These are phyloP conservation scores for Eucalyptus decipiens DNA, from an alignment of 345 rosid genomes.

Conservation along the genomic window DNA sequence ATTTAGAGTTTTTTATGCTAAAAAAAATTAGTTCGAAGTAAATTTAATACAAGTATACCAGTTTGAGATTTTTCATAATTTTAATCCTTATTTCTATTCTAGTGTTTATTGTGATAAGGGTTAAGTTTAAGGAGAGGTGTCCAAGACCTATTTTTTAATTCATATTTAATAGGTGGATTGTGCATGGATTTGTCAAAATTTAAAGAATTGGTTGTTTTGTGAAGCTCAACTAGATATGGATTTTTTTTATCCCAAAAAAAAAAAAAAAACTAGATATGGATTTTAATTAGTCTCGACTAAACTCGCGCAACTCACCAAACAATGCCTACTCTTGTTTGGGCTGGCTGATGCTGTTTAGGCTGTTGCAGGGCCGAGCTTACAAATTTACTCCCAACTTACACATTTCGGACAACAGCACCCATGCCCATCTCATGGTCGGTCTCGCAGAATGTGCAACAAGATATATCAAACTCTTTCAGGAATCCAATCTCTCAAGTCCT, in stretches of 20 bases:
- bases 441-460: accelerated
- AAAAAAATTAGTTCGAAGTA: too few relatives aligned
- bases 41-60: too few relatives aligned
- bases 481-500: neutral
- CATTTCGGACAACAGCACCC: neutral
- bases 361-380: neutral
- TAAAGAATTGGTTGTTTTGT: too few relatives aligned
- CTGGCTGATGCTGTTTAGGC: neutral
- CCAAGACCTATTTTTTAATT: too few relatives aligned
- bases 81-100: too few relatives aligned
- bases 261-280: neutral
- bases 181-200: too few relatives aligned
- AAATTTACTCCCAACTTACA: accelerated
- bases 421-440: neutral
- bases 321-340: neutral
- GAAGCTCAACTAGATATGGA: neutral
- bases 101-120: too few relatives aligned
- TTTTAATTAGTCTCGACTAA: neutral
- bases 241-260: too few relatives aligned
- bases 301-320: neutral
- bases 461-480: too few relatives aligned
- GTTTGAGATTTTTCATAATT: too few relatives aligned
- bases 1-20: accelerated
- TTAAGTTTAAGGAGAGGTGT: too few relatives aligned
- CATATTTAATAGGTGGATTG: too few relatives aligned